phyloP scores from a whole-genome alignment of 108 stramenopile species.

The Pseudonitzschia pungens region DNA sequence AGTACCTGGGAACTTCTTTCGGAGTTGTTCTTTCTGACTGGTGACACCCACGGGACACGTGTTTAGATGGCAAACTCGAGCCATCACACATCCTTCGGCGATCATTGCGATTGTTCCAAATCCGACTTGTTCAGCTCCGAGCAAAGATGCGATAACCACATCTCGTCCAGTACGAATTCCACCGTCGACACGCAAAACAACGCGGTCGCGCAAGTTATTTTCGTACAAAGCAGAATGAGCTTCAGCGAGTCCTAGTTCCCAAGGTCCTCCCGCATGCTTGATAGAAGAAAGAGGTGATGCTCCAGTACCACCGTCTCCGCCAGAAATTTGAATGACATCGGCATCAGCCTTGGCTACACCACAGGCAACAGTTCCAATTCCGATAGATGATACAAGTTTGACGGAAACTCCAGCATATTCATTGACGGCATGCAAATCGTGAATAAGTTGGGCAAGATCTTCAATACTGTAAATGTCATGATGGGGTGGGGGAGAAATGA shows the following conservation, averaged over 20 bases:
- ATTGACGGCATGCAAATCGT: constrained; percentile 92
- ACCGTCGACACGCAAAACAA: constrained; percentile 88
- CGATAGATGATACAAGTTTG: constrained; percentile 96
- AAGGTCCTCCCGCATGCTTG: constrained; percentile 91
- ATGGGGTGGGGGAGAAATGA: constrained; percentile 95
- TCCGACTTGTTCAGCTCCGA: constrained; percentile 93
- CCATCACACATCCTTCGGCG: constrained; percentile 95
- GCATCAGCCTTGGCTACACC: constrained; percentile 96
- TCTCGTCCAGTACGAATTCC: constrained; percentile 91
- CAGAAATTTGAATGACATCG: constrained; percentile 93
- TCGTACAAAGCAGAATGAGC: constrained; percentile 86
- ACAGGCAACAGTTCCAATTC: constrained; percentile 95
- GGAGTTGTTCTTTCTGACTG: constrained; percentile 93
- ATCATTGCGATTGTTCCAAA: constrained; percentile 96
- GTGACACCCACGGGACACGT: constrained; percentile 96
- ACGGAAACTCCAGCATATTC: constrained; percentile 93
- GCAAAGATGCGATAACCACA: constrained; percentile 86
- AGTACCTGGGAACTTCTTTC: constrained; percentile 94
- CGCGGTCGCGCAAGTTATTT: constrained; percentile 89
- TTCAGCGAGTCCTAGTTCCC: constrained; percentile 93
- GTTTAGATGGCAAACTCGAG: constrained; percentile 94
- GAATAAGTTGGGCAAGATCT: constrained; percentile 96
- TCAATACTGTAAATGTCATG: constrained; percentile 97
- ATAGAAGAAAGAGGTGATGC: constrained; percentile 91
- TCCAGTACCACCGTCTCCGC: constrained; percentile 94